Percentiles rank a stretch among this genome's conserved stretches.
Conservation (phyloP, 2,329 filamentous ascomycete genomes). For the Lecanicillium sp. region DNA sequence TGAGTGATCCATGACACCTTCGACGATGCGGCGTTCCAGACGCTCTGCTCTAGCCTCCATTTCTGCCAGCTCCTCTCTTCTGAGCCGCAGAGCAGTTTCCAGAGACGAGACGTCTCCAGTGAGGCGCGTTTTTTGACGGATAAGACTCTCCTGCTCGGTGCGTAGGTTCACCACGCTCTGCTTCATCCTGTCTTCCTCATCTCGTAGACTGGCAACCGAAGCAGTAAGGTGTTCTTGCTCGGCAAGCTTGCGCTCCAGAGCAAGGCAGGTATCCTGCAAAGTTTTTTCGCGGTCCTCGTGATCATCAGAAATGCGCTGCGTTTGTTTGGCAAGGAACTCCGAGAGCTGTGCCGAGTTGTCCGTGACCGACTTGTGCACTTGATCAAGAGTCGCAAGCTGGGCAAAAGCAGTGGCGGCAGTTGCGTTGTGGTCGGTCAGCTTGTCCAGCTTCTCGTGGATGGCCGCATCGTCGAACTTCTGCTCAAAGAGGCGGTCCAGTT, state of each 20-base stretch:
- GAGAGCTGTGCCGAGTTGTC: constrained; percentile 78
- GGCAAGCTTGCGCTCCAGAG: constrained; percentile 69
- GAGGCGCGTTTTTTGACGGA: constrained; percentile 71
- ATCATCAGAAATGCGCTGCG: constrained; percentile 66
- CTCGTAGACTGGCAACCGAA: constrained; percentile 44
- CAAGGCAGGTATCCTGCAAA: constrained; percentile 70
- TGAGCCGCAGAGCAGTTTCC: constrained; percentile 81
- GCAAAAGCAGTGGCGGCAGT: constrained; percentile 63
- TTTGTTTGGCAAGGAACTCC: constrained; percentile 72
- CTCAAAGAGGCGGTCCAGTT: constrained; percentile 24
- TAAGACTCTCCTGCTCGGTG: constrained; percentile 67
- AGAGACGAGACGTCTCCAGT: constrained; percentile 83
- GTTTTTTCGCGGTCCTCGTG: constrained; percentile 73
- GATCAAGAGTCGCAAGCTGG: constrained; percentile 76
- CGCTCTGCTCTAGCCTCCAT: constrained; percentile 88
- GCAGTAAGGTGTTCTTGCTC: constrained; percentile 58
- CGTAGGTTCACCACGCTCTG: constrained; percentile 53
- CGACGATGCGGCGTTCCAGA: constrained; percentile 85
- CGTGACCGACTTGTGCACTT: constrained; percentile 83
- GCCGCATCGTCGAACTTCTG: constrained; percentile 54
- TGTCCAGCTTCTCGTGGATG: constrained; percentile 35
- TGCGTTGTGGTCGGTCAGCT: constrained; percentile 56
- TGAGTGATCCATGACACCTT: constrained; percentile 94
- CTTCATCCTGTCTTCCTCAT: constrained; percentile 48
- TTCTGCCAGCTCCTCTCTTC: constrained; percentile 81